Evolutionary conservation across 2,329 filamentous ascomycete genomes (phyloP), one percentile per base, ranked within the genome.

Genomic region (Epichloe aotearoae): DNA sequence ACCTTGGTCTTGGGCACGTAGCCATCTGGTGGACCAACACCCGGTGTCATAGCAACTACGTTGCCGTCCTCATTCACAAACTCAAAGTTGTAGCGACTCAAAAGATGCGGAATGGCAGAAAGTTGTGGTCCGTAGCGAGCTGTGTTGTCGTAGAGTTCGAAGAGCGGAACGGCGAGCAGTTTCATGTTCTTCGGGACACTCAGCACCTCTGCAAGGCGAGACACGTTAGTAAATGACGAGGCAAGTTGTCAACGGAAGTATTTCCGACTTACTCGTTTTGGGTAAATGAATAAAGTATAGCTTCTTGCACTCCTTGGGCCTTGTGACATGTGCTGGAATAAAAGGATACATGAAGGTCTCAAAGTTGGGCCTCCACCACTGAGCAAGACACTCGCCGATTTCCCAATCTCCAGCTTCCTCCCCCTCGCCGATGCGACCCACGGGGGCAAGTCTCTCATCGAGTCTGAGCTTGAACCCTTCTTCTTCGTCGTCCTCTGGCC

Each of bases 271-370:
- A 95, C 89, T 97, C 60, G 84, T 89, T 67, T 89, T 82, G 0
- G 93, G 93, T 30, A 98, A 74, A 66, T 95, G 88, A 57, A 98
- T 95, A 55, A 97, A 89, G 69, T 97, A 98, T 41, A 97, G 77
- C 76, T 98, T 98, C 76, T 98, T 98, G 74, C 91, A 95, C 73
- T 98, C 93, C 74, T 98, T 98, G 7, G 93, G 93, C 49, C 93
- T 77, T 17, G 91, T 96, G 55, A 96, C 88, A 70, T 98, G 93
- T 17, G 90, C 88, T 7, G 93, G 93, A 52, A 97, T 84, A 69
- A 96, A 98, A 1, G 93, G 93, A 66, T 98, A 98, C 89, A 98
- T 96, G 75, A 97, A 97, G 2, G 93, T 97, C 75, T 98, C 93
- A 66, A 97, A 96, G 73, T 97, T 98, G 50, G 93, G 93, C 52